A percentile compares a stretch with the other conserved stretches of the same genome.
phyloP scores from a whole-genome alignment of 495 filamentous ascomycete genomes.

The Amphirosellinia nigrospora region DNA sequence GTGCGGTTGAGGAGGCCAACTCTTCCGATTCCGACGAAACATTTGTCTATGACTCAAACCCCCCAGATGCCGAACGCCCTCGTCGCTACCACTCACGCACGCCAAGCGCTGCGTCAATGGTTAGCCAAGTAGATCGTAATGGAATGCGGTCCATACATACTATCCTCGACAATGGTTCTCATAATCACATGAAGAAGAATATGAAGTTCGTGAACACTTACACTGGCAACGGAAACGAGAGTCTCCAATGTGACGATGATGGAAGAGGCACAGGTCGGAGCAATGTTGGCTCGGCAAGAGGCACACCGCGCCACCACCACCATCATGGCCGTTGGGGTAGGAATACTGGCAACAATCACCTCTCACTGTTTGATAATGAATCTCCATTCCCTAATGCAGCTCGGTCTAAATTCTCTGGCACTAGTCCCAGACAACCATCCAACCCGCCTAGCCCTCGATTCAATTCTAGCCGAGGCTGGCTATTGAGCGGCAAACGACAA shows the following conservation, averaged over 20 bases:
- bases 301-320: conserved; percentile 70
- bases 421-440: conserved; percentile 63
- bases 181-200: conserved; percentile 80
- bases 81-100: conserved; percentile 91
- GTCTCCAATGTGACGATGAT: conserved; percentile 65
- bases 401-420: conserved; percentile 45
- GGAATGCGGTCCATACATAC: conserved; percentile 64
- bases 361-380: conserved; percentile 78
- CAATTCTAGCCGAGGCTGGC: conserved; percentile 36
- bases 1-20: conserved; percentile 87
- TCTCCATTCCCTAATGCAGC: conserved; percentile 63
- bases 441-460: conserved; percentile 62
- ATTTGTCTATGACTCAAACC: conserved; percentile 99
- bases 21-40: conserved; percentile 98
- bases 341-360: conserved; percentile 66
- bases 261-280: conserved; percentile 64
- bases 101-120: conserved; percentile 91
- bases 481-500: conserved; percentile 39
- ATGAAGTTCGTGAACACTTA: conserved; percentile 98
- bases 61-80: conserved; percentile 82
- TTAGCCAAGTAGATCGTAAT: conserved; percentile 75
- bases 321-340: conserved; percentile 73
- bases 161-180: conserved; percentile 68
- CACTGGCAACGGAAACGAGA: conserved; percentile 64
- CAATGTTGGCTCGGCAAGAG: conserved; percentile 66